Evolutionary conservation across 2,329 filamentous ascomycete species (phyloP), one percentile per base, ranked within the genome.

Genomic region (Aspergillus sp.): DNA sequence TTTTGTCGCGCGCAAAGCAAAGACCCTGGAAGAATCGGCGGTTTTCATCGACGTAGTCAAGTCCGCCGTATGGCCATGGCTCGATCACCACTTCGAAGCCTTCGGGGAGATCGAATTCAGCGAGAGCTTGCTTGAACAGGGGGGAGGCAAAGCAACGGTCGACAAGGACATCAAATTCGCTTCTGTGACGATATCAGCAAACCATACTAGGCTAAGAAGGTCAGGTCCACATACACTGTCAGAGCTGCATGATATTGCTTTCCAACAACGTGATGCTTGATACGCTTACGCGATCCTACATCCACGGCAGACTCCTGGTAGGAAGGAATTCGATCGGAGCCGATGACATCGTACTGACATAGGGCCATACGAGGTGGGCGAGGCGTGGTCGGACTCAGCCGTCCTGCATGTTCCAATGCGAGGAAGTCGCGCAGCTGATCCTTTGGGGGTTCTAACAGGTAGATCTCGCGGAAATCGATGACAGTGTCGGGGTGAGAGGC

Each of bases 51-150:
- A 73, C 77, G 7, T 72, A 65, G 53, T 83, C 80, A 11, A 80
- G 72, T n/a, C 83, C 82, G 32, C 83, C 83, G 66, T 85, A 85
- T 5, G 83, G 82, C 81, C 81, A 85, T 31, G 83, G 83, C 65
- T 84, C 83, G 59, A 85, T 77, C 3, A 82, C 75, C n/a, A 84
- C 73, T 54, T 84, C 81, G 59, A 85, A 85, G 0, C 82, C 83
- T 58, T 84, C 78, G 1, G 83, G 83, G 2, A 85, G 71, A 32
- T 81, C 75, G 57, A 84, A 80, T 45, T 84, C 79, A 1, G 79
- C 76, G 9, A 84, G 67, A 1, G 80, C 81, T 56, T 80, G 70
- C 65, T 84, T 77, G 64, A 85, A 86, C 18, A 81, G 66, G 4
- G 81, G 79, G 2, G 84, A 86, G 31, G 75, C 74, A 56, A 81